Evolutionary conservation across 495 filamentous ascomycete genomes (phyloP).

Genomic region (Gamarada debralockiae): DNA sequence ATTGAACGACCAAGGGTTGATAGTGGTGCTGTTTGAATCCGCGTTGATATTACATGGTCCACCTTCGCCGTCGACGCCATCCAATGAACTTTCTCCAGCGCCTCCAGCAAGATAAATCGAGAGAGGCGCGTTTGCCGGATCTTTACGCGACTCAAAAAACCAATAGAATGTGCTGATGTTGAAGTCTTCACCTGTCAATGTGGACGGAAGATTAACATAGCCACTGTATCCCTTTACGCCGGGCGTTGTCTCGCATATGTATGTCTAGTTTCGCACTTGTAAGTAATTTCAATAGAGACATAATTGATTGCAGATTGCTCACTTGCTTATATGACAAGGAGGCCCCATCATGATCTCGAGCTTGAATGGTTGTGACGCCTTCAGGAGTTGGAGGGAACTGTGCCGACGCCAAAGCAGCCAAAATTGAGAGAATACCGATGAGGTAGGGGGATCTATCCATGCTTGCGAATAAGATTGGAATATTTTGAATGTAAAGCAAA

Average conservation of each 20-base stretch:
- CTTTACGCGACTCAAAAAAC: background rate
- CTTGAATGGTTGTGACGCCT: too few species aligned
- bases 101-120: background rate
- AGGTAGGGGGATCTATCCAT: too few species aligned
- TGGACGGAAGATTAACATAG: background rate
- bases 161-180: background rate
- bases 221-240: background rate
- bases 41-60: background rate
- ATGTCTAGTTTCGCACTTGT: too few species aligned
- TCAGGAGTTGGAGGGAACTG: too few species aligned
- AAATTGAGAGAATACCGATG: too few species aligned
- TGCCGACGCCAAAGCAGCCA: too few species aligned
- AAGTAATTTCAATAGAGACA: too few species aligned
- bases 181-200: background rate
- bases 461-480: too few species aligned
- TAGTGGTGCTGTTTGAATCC: background rate
- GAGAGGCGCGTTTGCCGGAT: background rate
- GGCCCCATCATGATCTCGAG: too few species aligned
- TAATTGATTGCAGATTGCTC: too few species aligned
- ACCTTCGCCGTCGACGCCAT: background rate
- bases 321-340: too few species aligned
- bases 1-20: background rate
- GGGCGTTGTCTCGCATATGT: background rate
- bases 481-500: too few species aligned
- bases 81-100: background rate